These are phyloP conservation scores for Umbelopsis ramanniana DNA, from an alignment of 192 early-diverging fungal species.

Conservation along the genomic window DNA sequence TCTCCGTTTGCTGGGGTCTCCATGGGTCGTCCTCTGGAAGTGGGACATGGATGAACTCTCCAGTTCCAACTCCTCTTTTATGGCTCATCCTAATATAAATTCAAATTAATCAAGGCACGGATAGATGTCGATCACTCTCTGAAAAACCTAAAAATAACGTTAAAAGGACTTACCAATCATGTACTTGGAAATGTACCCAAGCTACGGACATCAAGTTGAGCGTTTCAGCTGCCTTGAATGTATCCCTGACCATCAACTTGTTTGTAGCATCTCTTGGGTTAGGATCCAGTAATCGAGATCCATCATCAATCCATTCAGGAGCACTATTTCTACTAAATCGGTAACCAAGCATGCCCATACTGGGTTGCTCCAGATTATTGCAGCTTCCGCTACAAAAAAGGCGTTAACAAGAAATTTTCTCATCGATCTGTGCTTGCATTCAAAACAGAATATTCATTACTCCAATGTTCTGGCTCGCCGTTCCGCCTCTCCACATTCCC, in stretches of 20 bases:
- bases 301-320: background rate
- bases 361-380: background rate
- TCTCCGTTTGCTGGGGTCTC: background rate
- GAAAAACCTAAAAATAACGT: too few relatives aligned
- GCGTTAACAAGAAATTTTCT: background rate
- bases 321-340: slow-evolving; percentile 10
- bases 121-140: too few relatives aligned
- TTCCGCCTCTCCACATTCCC: background rate
- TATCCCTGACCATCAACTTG: background rate
- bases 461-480: slow-evolving; percentile 3
- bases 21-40: slow-evolving; percentile 2
- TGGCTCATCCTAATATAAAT: background rate
- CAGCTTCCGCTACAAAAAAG: background rate
- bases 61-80: background rate
- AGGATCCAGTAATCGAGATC: background rate
- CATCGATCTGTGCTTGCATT: background rate
- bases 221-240: slow-evolving; percentile 10
- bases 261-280: slow-evolving; percentile 13
- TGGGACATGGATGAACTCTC: background rate
- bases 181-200: slow-evolving; percentile 7
- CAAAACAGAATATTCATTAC: background rate
- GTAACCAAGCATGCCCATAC: slow-evolving; percentile 19
- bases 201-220: background rate
- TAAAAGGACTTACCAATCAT: slow-evolving; percentile 1
- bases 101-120: too few relatives aligned